These are phyloP conservation scores for Pichia sp. DNA, from an alignment of 1,139 yeast species.

Conservation along the genomic window DNA sequence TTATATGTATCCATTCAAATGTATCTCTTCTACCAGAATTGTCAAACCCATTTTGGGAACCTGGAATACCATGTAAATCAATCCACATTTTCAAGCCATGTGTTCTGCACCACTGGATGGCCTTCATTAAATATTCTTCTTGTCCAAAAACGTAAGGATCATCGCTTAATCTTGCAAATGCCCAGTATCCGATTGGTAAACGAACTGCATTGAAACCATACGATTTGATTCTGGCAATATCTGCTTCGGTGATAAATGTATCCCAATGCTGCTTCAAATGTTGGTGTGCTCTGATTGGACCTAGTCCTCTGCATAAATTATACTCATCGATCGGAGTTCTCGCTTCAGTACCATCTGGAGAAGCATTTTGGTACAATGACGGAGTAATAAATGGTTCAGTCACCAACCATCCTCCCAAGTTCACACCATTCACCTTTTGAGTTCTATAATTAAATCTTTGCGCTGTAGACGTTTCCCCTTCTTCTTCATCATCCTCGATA, in stretches of 20 bases:
- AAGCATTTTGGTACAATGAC: constrained; percentile 50
- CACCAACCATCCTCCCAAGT: constrained; percentile 67
- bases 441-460: constrained; percentile 30
- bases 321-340: constrained; percentile 57
- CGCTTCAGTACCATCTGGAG: constrained; percentile 33
- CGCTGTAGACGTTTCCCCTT: background rate
- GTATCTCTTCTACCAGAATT: constrained; percentile 84
- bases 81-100: constrained; percentile 77
- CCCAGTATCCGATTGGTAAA: constrained; percentile 71
- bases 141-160: constrained; percentile 66
- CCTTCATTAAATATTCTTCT: constrained; percentile 53
- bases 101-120: constrained; percentile 71
- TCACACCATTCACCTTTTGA: constrained; percentile 44
- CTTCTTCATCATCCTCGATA: background rate
- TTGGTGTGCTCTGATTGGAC: constrained; percentile 41
- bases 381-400: constrained; percentile 68
- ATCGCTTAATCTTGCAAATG: constrained; percentile 44
- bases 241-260: constrained; percentile 53
- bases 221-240: constrained; percentile 45
- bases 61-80: constrained; percentile 95
- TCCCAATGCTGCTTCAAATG: constrained; percentile 53
- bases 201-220: constrained; percentile 61
- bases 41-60: constrained; percentile 97
- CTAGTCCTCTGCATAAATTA: constrained; percentile 48
- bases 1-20: constrained; percentile 51